Base-by-base conservation (phyloP, 2,329 filamentous ascomycete genomes). In the Biscogniauxia sp. region DNA sequence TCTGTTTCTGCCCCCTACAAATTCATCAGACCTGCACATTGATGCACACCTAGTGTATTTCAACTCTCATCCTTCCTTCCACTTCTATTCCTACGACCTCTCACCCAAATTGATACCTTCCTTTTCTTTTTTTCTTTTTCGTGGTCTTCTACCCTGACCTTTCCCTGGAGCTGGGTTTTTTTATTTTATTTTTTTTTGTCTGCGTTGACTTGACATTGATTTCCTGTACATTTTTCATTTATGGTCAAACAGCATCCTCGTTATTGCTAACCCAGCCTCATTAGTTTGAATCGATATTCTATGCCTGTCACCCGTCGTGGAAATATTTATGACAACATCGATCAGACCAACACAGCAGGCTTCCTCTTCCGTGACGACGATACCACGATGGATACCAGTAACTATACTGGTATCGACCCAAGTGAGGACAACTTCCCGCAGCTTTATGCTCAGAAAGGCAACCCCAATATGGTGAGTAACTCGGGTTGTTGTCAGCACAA, bases 401-500 rank as follows among this genome's bases (percentile, higher is more conserved):
- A 83, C 65, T 90, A 88, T 74, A 81, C 91, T 64, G 84, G 88
- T 74, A 85, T 91, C 77, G 87, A 88, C 58, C 86, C 87, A 65
- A 88, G 86, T 55, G 90, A 96, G 70, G 92, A 97, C 74, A 89
- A 88, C 71, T 98, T 97, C 70, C 93, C 93, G 28, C 93, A 94
- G 63, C 83, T 95, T 65, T 86, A 91, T 70, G 86, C 89, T 58
- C 87, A 88, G 65, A 82, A 84, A 57, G 79, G 72, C 23, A 78
- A 77, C 66, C 68, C 74, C 54, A 76, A 73, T 59, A 70, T 75
- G 78, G 83, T 79, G 79, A 82, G 75, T 79, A 32, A 28, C 45
- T n/a, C 28, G 15, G 17, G 13, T 23, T 13, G 51, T 51, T 54
- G 20, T 28, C 51, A 51, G 20, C 32, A 45, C 26, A 1, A 53